These are phyloP conservation scores for Luvunga scandens DNA, from an alignment of 345 rosid species.

Conservation along the genomic window DNA sequence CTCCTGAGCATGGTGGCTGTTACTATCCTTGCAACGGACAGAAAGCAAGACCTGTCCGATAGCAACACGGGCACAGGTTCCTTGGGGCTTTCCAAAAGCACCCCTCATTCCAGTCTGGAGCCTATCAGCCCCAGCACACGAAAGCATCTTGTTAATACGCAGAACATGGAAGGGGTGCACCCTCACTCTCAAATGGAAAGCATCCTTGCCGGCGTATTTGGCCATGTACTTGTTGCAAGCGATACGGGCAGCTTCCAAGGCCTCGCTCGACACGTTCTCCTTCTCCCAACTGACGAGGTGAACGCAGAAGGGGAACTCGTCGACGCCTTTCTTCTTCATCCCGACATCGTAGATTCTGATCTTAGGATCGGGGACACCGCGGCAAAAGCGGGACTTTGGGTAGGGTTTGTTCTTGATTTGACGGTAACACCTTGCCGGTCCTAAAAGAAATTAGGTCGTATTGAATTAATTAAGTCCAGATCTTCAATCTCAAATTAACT, in stretches of 20 bases:
- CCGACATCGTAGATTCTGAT: conserved; percentile 63
- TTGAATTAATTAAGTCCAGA: background rate
- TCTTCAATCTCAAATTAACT: background rate
- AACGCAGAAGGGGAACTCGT: conserved; percentile 58
- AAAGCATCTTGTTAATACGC: conserved; percentile 64
- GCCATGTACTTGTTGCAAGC: conserved; percentile 64
- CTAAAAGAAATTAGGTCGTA: background rate
- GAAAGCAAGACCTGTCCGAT: conserved; percentile 55
- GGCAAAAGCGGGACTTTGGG: conserved; percentile 53
- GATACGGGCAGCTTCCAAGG: conserved; percentile 56
- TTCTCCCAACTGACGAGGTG: conserved; percentile 60
- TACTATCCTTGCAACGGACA: conserved; percentile 54
- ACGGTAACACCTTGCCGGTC: conserved; percentile 37
- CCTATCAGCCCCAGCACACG: conserved; percentile 63
- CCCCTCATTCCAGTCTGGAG: conserved; percentile 65
- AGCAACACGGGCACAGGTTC: conserved; percentile 48
- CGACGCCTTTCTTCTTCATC: conserved; percentile 61
- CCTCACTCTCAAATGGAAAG: conserved; percentile 59
- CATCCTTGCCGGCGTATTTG: conserved; percentile 55
- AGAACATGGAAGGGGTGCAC: conserved; percentile 62
- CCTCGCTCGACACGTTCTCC: conserved; percentile 58
- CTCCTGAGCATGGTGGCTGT: conserved; percentile 51
- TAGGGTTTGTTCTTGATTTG: conserved; percentile 61
- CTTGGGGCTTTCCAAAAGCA: conserved; percentile 60
- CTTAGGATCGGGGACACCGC: conserved; percentile 60